A percentile compares a stretch with the other conserved stretches of the same genome.
Conservation (phyloP, 768 basidiomycete species). For the Tylopilus vinaceipallidus region DNA sequence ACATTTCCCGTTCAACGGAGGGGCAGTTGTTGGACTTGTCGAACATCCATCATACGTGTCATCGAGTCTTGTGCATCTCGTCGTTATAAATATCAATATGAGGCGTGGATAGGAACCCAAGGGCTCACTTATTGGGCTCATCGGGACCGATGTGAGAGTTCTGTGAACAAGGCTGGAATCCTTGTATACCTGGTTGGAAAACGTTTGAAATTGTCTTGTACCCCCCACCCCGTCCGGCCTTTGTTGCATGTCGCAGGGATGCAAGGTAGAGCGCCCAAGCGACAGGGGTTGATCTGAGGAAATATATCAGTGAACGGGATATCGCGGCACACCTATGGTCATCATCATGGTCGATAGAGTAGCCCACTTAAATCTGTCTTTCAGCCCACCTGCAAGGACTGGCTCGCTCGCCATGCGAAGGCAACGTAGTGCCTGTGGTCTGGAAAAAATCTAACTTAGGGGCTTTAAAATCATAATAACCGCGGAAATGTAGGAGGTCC, state of each 20-base stretch:
- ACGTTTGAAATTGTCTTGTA: conserved; percentile 18
- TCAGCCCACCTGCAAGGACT: conserved; percentile 9
- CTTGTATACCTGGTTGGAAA: conserved; percentile 26
- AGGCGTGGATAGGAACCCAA: too few species aligned
- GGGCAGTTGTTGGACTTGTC: conserved; percentile 19
- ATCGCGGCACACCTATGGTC: conserved; percentile 17
- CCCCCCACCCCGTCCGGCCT: conserved; percentile 31
- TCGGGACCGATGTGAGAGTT: conserved; percentile 23
- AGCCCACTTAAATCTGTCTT: conserved; percentile 20
- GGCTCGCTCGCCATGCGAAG: conserved; percentile 13
- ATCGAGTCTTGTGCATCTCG: conserved; percentile 8
- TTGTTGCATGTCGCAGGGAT: conserved; percentile 26
- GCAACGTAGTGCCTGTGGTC: conserved; percentile 14
- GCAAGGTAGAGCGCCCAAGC: conserved; percentile 22
- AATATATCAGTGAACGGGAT: too few species aligned
- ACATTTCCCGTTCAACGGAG: too few species aligned
- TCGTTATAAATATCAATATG: too few species aligned
- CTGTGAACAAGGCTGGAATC: conserved; percentile 26
- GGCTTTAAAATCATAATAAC: too few species aligned
- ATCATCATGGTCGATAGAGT: conserved; percentile 3
- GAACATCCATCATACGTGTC: conserved; percentile 20
- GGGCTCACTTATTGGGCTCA: conserved; percentile 12
- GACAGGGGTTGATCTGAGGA: conserved; percentile 9
- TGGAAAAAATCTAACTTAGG: neutral
- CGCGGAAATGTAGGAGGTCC: too few species aligned